These are phyloP conservation scores for Fraxinus floribunda DNA, from an alignment of 305 asterid species.

Conservation along the genomic window DNA sequence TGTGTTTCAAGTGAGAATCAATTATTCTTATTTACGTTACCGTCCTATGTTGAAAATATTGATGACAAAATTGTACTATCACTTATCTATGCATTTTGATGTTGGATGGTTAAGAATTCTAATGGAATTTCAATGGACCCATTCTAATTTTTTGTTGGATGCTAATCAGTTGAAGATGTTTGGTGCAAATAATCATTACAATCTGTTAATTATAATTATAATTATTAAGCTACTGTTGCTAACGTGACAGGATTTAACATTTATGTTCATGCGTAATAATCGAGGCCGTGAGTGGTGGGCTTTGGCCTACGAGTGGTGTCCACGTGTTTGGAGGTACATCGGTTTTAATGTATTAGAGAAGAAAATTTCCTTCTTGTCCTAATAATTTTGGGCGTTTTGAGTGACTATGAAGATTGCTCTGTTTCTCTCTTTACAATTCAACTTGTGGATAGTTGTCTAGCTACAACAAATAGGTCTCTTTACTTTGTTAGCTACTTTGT, in stretches of 20 bases:
- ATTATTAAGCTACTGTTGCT: background rate
- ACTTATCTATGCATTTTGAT: background rate
- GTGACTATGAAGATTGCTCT: background rate
- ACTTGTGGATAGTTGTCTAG: background rate
- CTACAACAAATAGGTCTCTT: background rate
- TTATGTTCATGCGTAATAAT: background rate
- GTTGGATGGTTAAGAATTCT: background rate
- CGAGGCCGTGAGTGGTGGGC: conserved; percentile 1
- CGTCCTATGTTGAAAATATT: background rate
- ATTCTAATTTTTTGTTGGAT: background rate
- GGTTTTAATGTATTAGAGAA: background rate
- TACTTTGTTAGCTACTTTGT: too few relatives aligned
- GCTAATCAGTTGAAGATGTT: background rate
- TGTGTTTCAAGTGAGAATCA: too few relatives aligned
- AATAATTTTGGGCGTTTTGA: background rate
- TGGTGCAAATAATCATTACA: background rate
- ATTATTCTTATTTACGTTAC: too few relatives aligned
- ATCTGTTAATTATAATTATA: background rate
- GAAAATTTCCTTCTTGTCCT: background rate
- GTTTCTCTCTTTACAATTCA: background rate
- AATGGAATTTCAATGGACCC: background rate
- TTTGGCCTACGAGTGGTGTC: background rate
- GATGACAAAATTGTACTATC: background rate
- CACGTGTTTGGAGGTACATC: background rate
- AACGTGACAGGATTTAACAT: background rate